Conservation (phyloP, 208 protist species). For the Crithidia sp. region DNA sequence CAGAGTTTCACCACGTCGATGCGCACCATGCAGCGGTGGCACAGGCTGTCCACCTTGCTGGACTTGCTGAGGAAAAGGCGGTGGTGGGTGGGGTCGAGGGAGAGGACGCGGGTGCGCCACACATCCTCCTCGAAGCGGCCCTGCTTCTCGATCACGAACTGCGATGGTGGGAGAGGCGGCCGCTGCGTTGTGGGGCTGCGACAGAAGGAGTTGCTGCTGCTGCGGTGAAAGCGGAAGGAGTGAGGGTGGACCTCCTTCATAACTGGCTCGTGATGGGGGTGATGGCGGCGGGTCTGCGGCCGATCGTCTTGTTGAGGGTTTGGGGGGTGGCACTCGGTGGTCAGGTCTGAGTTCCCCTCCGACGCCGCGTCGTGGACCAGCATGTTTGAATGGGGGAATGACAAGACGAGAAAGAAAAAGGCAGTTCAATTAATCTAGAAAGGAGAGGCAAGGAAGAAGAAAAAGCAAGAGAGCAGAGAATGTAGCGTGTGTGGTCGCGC, state of each 20-base stretch:
- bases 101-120: constrained; percentile 30
- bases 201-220: constrained; percentile 1
- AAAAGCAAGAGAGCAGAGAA: neutral
- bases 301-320: neutral
- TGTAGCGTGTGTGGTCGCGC: neutral
- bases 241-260: neutral
- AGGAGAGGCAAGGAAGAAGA: neutral
- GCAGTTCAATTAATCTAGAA: neutral
- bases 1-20: constrained; percentile 24
- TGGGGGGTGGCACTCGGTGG: neutral
- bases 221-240: neutral
- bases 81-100: constrained; percentile 2
- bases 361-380: neutral
- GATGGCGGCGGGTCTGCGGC: too few relatives aligned
- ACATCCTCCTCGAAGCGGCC: constrained; percentile 10
- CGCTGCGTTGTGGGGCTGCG: neutral
- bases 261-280: neutral
- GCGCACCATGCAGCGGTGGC: constrained; percentile 25
- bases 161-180: neutral
- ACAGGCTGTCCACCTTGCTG: constrained; percentile 8
- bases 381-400: neutral
- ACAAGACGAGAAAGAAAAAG: neutral
- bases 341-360: neutral
- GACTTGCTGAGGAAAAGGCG: constrained; percentile 19
- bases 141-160: constrained; percentile 32